Evolutionary conservation across 441 rosid species (phyloP), one percentile per base, ranked within the genome.

Genomic region (Francoa sonchifolia): DNA sequence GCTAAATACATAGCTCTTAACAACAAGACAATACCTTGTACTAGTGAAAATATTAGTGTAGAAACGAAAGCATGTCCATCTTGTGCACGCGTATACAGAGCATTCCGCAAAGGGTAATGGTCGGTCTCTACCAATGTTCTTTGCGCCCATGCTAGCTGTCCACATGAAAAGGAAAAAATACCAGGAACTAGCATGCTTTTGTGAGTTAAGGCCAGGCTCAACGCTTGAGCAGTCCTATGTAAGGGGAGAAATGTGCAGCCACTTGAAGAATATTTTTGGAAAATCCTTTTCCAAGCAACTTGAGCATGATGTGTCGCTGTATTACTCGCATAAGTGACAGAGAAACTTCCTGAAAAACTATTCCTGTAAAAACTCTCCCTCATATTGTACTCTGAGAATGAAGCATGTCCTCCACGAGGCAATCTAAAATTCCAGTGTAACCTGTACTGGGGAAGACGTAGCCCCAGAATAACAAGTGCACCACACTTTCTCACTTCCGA

Each of bases 161-260:
- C 88, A 43, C 80, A 57, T 9, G 82, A 56, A 37, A 74, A 21
- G 3, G 88, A 77, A 53, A 82, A 35, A 10, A 67, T 54, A 39
- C 94, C 63, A 0, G 99, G 85, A 36, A 88, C 51, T 20, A 87
- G 31, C 1, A 84, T 44, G 20, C 71, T 93, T 0, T 85, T 72
- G 17, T 78, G 86, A 9, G 82, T 62, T 71, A 87, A 71, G 41
- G 97, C 86, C 63, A 92, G 74, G 63, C 77, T 66, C 39, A 92
- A 65, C 0, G 96, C 99, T 63, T 87, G 94, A 53, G 95, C 96
- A 26, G 78, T 58, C 61, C 58, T 71, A 59, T 67, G 69, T 26
- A 88, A 52, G 14, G 39, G 57, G n/a, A 73, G 74, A 27, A 62
- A 68, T 26, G 49, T 38, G 34, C 23, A 44, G 9, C 50, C 59